Conservation (phyloP, 345 rosid species). For the Eucalyptus marginata region DNA sequence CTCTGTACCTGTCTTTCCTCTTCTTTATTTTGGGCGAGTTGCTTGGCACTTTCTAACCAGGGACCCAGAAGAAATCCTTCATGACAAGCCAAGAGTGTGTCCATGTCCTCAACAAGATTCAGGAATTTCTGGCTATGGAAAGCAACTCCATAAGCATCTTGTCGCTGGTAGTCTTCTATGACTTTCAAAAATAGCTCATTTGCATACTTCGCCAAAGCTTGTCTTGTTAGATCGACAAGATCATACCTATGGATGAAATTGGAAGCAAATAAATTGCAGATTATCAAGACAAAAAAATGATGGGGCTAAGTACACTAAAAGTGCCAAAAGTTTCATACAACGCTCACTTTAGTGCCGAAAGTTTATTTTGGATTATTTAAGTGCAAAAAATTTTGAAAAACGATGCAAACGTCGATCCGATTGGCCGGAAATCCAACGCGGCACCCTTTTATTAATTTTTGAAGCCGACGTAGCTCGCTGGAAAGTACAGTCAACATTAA, state of each 20-base stretch:
- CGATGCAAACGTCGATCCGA: fast-evolving
- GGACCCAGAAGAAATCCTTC: conserved; percentile 64
- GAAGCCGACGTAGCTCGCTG: too few species aligned
- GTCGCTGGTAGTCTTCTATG: conserved; percentile 28
- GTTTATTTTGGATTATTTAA: too few species aligned
- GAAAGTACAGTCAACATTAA: too few species aligned
- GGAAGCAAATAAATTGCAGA: not conserved
- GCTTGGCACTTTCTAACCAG: conserved; percentile 67
- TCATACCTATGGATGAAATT: conserved; percentile 26
- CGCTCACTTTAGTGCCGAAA: too few species aligned
- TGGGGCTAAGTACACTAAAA: too few species aligned
- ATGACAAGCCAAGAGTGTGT: conserved; percentile 39
- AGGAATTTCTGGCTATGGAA: conserved; percentile 24
- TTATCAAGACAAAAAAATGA: not conserved
- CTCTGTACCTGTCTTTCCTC: conserved; percentile 37
- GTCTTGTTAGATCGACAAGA: conserved; percentile 59
- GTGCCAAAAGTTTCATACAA: too few species aligned
- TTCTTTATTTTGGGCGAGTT: conserved; percentile 31
- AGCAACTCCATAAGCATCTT: conserved; percentile 19
- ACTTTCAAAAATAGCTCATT: conserved; percentile 42
- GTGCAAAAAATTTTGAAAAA: too few species aligned
- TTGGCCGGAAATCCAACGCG: too few species aligned
- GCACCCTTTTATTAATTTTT: too few species aligned
- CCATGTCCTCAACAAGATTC: conserved; percentile 54
- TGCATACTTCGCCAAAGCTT: conserved; percentile 57